Conservation (phyloP, 805 yeast species). For the Yarrowia deformans region DNA sequence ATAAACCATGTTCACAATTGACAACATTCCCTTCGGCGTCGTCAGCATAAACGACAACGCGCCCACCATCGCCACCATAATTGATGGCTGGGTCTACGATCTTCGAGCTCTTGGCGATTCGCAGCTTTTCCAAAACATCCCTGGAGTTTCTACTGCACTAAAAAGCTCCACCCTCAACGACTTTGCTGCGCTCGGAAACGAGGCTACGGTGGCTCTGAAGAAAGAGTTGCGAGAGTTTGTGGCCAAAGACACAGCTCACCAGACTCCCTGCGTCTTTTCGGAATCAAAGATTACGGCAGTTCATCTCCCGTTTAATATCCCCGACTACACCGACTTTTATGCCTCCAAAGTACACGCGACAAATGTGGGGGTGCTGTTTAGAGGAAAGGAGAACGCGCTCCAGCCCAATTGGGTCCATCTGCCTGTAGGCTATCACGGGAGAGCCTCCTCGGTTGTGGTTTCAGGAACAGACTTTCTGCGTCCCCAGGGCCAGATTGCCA, state of each 20-base stretch:
- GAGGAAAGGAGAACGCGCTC: constrained; percentile 45
- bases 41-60: constrained; percentile 40
- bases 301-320: constrained; percentile 44
- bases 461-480: constrained; percentile 45
- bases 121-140: constrained; percentile 17
- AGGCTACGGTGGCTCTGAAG: constrained; percentile 42
- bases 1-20: constrained; percentile 44
- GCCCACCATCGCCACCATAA: constrained; percentile 42
- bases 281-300: constrained; percentile 35
- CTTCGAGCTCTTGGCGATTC: constrained; percentile 41
- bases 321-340: constrained; percentile 47
- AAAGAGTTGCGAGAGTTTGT: constrained; percentile 36
- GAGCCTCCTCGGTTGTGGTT: constrained; percentile 45
- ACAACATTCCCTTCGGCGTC: constrained; percentile 46
- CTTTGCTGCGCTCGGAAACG: constrained; percentile 43
- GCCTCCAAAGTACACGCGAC: constrained; percentile 45
- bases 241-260: constrained; percentile 19
- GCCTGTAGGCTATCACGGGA: constrained; percentile 47
- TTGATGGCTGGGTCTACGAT: constrained; percentile 45
- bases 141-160: constrained; percentile 3
- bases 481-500: constrained; percentile 45
- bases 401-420: constrained; percentile 45
- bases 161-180: constrained; percentile 41
- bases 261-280: constrained; percentile 2
- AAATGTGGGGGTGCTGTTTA: constrained; percentile 45